Conservation (phyloP, 768 basidiomycete species). For the Suillus placidus region DNA sequence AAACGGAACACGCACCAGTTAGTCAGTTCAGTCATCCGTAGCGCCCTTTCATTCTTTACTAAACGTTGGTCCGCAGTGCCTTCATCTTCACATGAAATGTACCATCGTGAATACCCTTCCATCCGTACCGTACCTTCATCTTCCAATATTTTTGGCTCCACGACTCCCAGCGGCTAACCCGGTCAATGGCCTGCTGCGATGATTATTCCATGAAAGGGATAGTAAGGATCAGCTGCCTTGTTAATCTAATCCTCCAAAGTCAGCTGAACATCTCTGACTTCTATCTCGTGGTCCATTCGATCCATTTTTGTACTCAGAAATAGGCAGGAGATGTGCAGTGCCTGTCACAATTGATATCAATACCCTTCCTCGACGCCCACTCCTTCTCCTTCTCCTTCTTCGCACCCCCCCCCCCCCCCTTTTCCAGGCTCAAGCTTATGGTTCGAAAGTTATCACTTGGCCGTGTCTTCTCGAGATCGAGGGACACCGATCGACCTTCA, state of each 20-base stretch:
- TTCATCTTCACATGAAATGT: conserved; percentile 52
- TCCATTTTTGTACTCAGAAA: not conserved
- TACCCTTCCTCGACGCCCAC: not conserved
- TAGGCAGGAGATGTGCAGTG: not conserved
- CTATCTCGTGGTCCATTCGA: not conserved
- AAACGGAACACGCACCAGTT: conserved; percentile 7
- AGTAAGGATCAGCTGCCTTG: not conserved
- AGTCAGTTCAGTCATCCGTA: conserved; percentile 25
- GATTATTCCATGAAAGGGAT: not conserved
- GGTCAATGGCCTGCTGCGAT: not conserved
- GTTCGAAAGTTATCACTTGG: conserved; percentile 12
- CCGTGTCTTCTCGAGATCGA: conserved; percentile 2
- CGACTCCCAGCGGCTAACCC: too few relatives aligned
- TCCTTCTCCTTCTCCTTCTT: too few relatives aligned
- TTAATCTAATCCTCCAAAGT: not conserved
- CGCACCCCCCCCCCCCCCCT: too few relatives aligned
- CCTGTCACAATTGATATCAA: not conserved
- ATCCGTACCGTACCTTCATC: conserved; percentile 56
- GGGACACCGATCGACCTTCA: conserved; percentile 14
- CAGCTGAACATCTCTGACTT: not conserved
- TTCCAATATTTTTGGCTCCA: conserved; percentile 23
- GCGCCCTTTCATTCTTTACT: conserved; percentile 16
- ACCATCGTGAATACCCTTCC: conserved; percentile 62
- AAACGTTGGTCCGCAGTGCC: conserved; percentile 28
- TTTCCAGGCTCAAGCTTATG: conserved; percentile 20